Percentiles rank a stretch among this genome's conserved stretches.
phyloP scores from a whole-genome alignment of 495 filamentous ascomycete species.

The Ramalina intermedia region DNA sequence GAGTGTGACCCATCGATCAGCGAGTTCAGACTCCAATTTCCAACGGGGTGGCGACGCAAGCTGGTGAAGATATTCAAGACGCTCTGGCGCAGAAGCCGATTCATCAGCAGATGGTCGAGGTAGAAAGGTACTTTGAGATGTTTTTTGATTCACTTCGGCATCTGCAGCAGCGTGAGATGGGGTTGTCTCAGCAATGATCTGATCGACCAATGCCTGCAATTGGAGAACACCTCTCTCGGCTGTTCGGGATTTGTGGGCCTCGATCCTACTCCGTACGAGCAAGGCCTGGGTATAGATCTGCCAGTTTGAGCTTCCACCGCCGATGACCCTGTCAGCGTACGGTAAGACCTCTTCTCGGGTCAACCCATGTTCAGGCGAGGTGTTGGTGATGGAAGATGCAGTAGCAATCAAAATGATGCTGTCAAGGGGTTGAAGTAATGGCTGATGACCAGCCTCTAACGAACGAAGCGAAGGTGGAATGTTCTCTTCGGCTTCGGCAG shows the following conservation, averaged over 20 bases:
- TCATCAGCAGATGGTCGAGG: conserved; percentile 62
- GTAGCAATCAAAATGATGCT: conserved; percentile 69
- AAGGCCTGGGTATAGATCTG: conserved; percentile 93
- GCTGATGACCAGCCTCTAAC: conserved; percentile 66
- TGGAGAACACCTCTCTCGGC: conserved; percentile 82
- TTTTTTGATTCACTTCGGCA: too few relatives aligned
- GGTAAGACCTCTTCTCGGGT: conserved; percentile 87
- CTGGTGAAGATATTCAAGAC: conserved; percentile 69
- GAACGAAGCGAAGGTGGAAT: conserved; percentile 45
- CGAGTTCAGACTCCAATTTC: conserved; percentile 88
- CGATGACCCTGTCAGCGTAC: conserved; percentile 75
- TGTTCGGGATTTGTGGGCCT: conserved; percentile 71
- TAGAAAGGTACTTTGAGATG: conserved; percentile 47
- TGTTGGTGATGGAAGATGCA: conserved; percentile 79
- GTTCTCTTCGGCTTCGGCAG: conserved; percentile 30
- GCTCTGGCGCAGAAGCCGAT: conserved; percentile 58
- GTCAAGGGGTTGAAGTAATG: conserved; percentile 68
- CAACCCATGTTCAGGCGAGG: conserved; percentile 64
- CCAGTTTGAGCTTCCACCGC: conserved; percentile 89
- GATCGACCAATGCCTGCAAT: conserved; percentile 90
- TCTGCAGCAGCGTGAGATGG: conserved; percentile 6
- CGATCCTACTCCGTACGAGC: conserved; percentile 74
- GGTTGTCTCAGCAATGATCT: conserved; percentile 81
- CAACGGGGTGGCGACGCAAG: conserved; percentile 75
- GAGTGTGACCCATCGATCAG: conserved; percentile 73